A percentile compares a stretch with the other conserved stretches of the same genome.
Conservation (phyloP, 768 basidiomycete species). For the Russula ochroleuca region DNA sequence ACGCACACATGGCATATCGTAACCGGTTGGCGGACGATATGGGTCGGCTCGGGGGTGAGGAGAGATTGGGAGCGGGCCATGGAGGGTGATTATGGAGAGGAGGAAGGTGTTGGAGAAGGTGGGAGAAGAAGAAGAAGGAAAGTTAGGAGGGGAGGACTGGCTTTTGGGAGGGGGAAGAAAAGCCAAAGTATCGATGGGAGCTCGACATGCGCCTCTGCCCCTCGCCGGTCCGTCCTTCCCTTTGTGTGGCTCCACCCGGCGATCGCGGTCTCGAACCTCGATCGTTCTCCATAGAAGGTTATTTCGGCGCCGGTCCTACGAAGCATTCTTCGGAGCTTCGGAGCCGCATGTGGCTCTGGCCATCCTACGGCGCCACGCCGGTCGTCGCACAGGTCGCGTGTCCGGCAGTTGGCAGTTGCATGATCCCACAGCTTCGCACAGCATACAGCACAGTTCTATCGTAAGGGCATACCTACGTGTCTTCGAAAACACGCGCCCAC, state of each 20-base stretch:
- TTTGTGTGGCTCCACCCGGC: background rate
- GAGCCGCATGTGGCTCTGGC: background rate
- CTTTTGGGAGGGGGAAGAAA: background rate
- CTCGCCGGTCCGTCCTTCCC: background rate
- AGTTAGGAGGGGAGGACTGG: background rate
- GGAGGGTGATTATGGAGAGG: slow-evolving; percentile 8
- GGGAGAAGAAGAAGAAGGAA: background rate
- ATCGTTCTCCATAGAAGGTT: background rate
- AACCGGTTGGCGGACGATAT: slow-evolving; percentile 42
- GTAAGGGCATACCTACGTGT: no score
- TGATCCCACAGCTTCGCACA: no score
- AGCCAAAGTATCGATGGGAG: background rate
- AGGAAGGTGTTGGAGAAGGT: no score
- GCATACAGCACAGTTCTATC: no score
- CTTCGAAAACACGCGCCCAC: no score
- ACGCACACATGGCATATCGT: slow-evolving; percentile 60
- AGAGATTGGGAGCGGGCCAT: slow-evolving; percentile 50
- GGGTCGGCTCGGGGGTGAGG: slow-evolving; percentile 44
- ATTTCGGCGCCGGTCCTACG: background rate
- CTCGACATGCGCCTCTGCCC: background rate
- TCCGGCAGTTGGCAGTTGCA: background rate
- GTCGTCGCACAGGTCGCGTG: background rate
- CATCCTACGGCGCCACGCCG: background rate
- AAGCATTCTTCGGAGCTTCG: background rate
- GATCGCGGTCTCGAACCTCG: background rate